Base-by-base conservation (phyloP, 2,329 filamentous ascomycete species). In the Rutstroemia sydowiana region DNA sequence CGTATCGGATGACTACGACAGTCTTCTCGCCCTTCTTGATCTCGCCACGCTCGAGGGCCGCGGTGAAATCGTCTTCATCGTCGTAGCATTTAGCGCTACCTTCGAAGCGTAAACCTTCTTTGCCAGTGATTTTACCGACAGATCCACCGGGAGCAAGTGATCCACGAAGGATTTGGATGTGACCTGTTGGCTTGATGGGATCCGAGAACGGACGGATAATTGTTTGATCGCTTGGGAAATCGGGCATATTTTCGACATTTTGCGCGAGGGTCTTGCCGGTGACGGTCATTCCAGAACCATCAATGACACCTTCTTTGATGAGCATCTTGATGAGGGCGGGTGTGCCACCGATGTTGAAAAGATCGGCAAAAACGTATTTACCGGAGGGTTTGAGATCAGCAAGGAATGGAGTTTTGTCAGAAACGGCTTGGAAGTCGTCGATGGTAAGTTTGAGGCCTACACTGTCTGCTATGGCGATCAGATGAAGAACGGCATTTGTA, bases 351-450 rank as follows among this genome's bases (percentile, higher is more conserved):
- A 81, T 77, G 21, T 69, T 67, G 65, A 75, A 71, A 39, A 82
- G 68, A 60, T 82, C 78, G 32, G 75, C 72, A 74, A 81, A 80
- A 45, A 82, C 78, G 54, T 79, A 80, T 65, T 81, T 81, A 51
- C 78, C 78, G 5, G 85, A 89, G 2, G 88, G 88, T 74, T 92
- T 91, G 39, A 93, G 74, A 66, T 93, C 87, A 8, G 88, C 87
- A 21, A 93, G 76, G 75, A 90, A 85, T 20, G 88, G 88, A 16
- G 78, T 88, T 45, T 82, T 79, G 72, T 93, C 84, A 0, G 86
- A 89, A 45, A 92, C 85, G 61, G 77, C 73, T 72, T 93, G 88
- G 80, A 92, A 92, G 71, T 93, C 88, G 61, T 93, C 88, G 54
- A 93, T 85, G 43, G 85, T 88, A 51, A 93, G 79, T 69, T 88